phyloP scores from a whole-genome alignment of 176 grass and related monocot species.

The Oryza meyeriana region DNA sequence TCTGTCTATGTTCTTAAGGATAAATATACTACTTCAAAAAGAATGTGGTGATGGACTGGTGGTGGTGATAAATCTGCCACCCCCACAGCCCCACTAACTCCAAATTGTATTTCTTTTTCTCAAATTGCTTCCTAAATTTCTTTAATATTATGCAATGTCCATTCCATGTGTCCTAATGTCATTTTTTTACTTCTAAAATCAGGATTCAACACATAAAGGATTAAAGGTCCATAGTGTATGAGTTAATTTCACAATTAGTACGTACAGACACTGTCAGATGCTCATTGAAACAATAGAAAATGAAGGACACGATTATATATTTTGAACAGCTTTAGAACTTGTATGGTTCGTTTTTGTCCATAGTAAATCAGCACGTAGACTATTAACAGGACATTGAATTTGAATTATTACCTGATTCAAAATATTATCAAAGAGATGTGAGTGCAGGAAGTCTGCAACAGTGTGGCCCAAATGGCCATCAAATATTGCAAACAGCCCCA shows the following conservation, averaged over 20 bases:
- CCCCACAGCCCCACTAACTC: background rate
- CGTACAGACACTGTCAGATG: background rate
- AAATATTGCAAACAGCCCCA: slow-evolving; percentile 93
- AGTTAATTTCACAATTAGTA: background rate
- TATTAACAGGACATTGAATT: background rate
- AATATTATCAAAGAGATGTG: slow-evolving; percentile 92
- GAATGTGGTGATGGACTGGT: background rate
- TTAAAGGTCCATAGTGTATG: background rate
- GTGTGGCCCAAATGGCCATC: slow-evolving; percentile 86
- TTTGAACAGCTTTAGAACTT: background rate
- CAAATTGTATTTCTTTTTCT: background rate
- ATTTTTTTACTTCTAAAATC: background rate
- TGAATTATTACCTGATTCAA: slow-evolving; percentile 74
- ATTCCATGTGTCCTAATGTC: background rate
- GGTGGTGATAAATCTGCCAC: background rate
- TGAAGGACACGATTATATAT: background rate
- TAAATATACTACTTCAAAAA: background rate
- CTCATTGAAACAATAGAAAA: background rate
- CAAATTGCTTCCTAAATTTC: background rate
- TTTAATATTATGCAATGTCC: background rate
- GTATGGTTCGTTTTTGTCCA: background rate
- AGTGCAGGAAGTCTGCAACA: slow-evolving; percentile 66
- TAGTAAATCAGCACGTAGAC: background rate
- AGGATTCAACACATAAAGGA: background rate
- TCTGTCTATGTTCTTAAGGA: background rate